Base-by-base conservation (phyloP, 805 yeast species). In the Spathaspora arborariae region DNA sequence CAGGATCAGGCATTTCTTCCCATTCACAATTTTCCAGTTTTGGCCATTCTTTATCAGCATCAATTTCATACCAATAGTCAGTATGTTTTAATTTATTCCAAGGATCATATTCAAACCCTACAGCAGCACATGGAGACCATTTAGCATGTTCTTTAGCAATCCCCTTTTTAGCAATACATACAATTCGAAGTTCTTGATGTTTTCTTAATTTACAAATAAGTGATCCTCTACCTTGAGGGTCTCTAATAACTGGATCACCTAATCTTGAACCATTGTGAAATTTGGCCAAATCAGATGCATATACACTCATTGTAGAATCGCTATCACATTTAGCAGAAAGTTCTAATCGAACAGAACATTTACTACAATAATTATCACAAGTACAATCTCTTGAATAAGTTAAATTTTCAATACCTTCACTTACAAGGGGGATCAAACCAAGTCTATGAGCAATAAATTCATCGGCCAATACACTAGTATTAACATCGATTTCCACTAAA, bases 61-160 rank as follows among this genome's bases (percentile, higher is more conserved):
- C 86, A 51, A 83, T 92, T 68, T 94, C 99, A 64, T 85, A 88
- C 99, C 99, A 94, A 62, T 80, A 88, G 57, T 90, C 96, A 0
- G 99, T 94, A 64, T 94, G 99, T 62, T 87, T 85, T 58, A 94
- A 76, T 68, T 92, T 94, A 69, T 94, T 94, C 95, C 96, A 92
- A n/a, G 99, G 99, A 60, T 92, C 99, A 62, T 92, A 92, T 66
- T 92, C 99, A 59, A 92, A 92, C 16, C 96, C 97, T 46, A 92
- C 80, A 19, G 98, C 98, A 0, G 97, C 79, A 55, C 96, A 86
- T 10, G 99, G 97, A 5, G 94, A 84, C 99, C 99, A 94, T 62
- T 94, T 94, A 42, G 99, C 97, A 63, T 94, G 99, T 64, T 94
- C 99, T 64, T 91, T 91, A 42, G 96, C 88, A 49, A 90, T 90